Evolutionary conservation across 208 protist species (phyloP), one percentile per base, ranked within the genome.

Genomic region (Leishmania mexicana): DNA sequence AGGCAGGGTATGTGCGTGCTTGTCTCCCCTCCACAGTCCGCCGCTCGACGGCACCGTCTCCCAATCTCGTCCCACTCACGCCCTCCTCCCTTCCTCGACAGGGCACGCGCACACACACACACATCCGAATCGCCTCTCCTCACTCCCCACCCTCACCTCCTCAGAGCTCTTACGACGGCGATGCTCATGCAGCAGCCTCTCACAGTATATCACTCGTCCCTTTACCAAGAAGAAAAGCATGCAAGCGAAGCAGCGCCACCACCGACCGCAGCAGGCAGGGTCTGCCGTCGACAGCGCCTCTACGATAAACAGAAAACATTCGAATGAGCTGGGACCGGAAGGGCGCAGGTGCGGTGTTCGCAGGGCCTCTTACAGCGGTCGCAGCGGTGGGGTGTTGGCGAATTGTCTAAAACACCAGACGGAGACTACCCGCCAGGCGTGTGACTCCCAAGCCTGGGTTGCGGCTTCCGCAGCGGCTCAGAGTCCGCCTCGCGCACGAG

Each of bases 341-440:
- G 8, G 17, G 24, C 53, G 31, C 45, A 54, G n/a, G 31, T 21
- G 24, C 53, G 47, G n/a, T 15, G 10, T 28, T 38, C 73, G 53
- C 17, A 58, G 38, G 17, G 10, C 53, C 75, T 38, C 60, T 54
- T 42, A 58, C 60, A 49, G 31, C 28, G 64, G 83, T 19, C 64
- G 78, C 8, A 73, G 60, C 51, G 83, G 78, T 17, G 60, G 40
- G 83, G 78, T 17, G 38, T 67, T 35, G 83, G 83, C 2, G 83
- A 85, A 19, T 82, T 64, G 24, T 81, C 83, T 7, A 57, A 45
- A 17, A 57, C 15, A 5, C 28, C 47, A 21, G 42, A 11, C 0
- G 21, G n/a, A 0, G 58, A 79, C 13, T 62, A 38, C 8, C 35
- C 62, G 11, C 47, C 45, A 17, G 78, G 72, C 1, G 57, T 76